Percentiles rank a stretch among this genome's conserved stretches.
phyloP scores from a whole-genome alignment of 2,329 filamentous ascomycete species.

The Ophiostoma himal-ulmi region DNA sequence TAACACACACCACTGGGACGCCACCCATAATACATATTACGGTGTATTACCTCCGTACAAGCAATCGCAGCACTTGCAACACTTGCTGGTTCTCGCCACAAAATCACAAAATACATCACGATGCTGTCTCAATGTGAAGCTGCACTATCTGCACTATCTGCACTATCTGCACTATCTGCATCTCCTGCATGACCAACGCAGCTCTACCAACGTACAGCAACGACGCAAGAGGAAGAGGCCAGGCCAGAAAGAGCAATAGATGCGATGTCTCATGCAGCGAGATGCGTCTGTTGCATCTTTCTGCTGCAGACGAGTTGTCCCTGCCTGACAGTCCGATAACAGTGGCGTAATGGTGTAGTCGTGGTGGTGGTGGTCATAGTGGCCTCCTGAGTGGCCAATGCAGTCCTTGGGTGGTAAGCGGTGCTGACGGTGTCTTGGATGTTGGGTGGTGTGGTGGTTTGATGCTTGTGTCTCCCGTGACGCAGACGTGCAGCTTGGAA shows the following conservation, averaged over 20 bases:
- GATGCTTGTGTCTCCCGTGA: not conserved
- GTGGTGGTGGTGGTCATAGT: not conserved
- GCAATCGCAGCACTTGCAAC: not conserved
- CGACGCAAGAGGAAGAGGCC: not conserved
- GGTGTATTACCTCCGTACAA: too few species aligned
- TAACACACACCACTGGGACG: not conserved
- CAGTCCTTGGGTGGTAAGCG: not conserved
- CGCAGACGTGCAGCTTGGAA: not conserved
- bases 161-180: not conserved
- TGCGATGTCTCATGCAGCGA: not conserved
- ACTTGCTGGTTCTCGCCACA: not conserved
- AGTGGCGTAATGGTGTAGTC: not conserved
- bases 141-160: not conserved
- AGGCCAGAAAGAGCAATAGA: not conserved
- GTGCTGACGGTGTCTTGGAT: not conserved
- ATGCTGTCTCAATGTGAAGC: not conserved
- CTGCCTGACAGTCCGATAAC: not conserved
- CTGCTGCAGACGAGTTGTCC: not conserved
- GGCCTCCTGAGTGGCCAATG: not conserved
- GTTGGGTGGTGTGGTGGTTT: not conserved
- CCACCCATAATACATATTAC: too few species aligned
- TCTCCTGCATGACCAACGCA: not conserved
- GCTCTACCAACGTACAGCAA: conserved; percentile 1
- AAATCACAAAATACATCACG: not conserved
- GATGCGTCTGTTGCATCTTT: not conserved